Percentiles rank a stretch among this genome's conserved stretches.
These are phyloP conservation scores for Blepharisma japonicum DNA, from an alignment of 73 alveolate genomes.

Conservation along the genomic window DNA sequence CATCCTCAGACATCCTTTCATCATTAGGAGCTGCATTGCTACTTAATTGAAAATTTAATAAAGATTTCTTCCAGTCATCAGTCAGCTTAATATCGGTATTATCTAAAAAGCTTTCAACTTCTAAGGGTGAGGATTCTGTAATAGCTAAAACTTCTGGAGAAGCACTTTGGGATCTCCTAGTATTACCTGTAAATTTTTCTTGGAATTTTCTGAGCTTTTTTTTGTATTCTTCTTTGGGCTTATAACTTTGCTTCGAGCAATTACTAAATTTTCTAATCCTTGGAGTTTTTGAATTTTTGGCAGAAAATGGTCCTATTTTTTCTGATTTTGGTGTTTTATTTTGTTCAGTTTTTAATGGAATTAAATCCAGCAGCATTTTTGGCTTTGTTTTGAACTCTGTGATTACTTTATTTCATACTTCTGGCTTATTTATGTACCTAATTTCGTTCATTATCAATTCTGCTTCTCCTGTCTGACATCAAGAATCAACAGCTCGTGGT, in stretches of 20 bases:
- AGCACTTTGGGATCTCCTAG: no score
- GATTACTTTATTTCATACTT: constrained; percentile 20
- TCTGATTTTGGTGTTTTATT: neutral
- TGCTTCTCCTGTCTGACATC: neutral
- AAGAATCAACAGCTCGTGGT: neutral
- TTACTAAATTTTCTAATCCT: neutral
- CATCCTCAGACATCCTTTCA: neutral
- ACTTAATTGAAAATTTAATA: neutral
- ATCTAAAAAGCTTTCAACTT: constrained; percentile 5
- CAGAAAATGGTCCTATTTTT: neutral
- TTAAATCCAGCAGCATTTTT: neutral
- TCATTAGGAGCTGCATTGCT: neutral
- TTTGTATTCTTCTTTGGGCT: neutral
- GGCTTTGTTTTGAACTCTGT: constrained; percentile 7
- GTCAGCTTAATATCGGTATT: neutral
- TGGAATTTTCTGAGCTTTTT: neutral
- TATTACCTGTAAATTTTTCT: no score
- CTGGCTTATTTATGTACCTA: neutral
- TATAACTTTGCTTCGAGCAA: neutral
- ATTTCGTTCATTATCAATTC: neutral
- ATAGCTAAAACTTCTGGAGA: no score
- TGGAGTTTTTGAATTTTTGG: neutral
- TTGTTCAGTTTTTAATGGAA: neutral
- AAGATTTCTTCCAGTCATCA: constrained; percentile 19
- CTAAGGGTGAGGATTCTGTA: neutral